Percentiles rank a stretch among this genome's conserved stretches.
Evolutionary conservation across 2,329 filamentous ascomycete genomes (phyloP).

Genomic region (Thielaviopsis musarum): DNA sequence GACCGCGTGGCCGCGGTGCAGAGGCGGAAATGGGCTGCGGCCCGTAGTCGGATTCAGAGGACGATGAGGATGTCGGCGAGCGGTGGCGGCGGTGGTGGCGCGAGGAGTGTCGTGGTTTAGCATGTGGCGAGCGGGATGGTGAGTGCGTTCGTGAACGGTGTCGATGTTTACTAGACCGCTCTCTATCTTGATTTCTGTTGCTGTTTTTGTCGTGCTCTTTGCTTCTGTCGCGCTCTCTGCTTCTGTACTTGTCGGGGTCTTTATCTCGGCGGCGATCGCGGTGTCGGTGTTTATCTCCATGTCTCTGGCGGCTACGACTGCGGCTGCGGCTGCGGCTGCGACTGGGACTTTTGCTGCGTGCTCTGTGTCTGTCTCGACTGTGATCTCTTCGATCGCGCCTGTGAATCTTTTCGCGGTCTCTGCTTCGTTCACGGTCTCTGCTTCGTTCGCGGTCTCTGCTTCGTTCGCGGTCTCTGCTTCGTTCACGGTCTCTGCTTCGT

Average conservation of each 20-base stretch:
- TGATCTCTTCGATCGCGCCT: no score
- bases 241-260: not conserved
- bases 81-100: not conserved
- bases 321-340: no score
- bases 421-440: no score
- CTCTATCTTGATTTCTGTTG: not conserved
- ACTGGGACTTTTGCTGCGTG: no score
- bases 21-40: not conserved
- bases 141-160: not conserved
- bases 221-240: not conserved
- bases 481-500: no score
- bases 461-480: no score
- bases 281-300: not conserved
- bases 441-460: no score
- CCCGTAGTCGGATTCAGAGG: not conserved
- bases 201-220: not conserved
- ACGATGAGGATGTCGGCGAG: not conserved
- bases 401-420: no score
- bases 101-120: not conserved
- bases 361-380: no score
- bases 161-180: not conserved
- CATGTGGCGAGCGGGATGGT: not conserved
- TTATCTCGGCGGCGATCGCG: not conserved
- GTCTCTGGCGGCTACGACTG: not conserved
- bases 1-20: conserved; percentile 39